Evolutionary conservation across 2,329 filamentous ascomycete species (phyloP).

Genomic region (Clarireedia sp.): DNA sequence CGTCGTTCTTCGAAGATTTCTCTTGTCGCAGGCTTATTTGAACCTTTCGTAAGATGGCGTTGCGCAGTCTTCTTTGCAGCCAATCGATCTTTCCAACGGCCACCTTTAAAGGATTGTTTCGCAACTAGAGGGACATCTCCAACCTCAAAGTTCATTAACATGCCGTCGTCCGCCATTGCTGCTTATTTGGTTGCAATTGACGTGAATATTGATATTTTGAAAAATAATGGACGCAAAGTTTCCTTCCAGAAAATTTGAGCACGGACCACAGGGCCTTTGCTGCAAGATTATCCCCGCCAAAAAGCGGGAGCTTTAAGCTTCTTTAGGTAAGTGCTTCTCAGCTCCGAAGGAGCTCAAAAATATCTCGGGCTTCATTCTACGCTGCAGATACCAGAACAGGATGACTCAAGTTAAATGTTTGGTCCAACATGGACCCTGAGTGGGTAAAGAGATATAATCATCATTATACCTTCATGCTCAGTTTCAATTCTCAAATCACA

Average conservation of each 20-base stretch:
- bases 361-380: conserved; percentile 25
- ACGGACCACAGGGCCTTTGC: neutral
- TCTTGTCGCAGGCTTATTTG: conserved; percentile 16
- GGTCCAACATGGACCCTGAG: conserved; percentile 22
- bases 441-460: conserved; percentile 2
- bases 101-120: conserved; percentile 67
- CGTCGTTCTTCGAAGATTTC: conserved; percentile 25
- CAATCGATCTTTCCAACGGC: conserved; percentile 85
- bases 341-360: conserved; percentile 5
- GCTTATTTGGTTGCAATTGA: conserved; percentile 7
- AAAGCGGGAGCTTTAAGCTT: conserved; percentile 18
- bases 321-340: neutral
- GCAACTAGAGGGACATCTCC: conserved; percentile 56
- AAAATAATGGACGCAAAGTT: conserved; percentile 14
- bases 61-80: conserved; percentile 64
- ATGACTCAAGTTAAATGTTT: conserved; percentile 18
- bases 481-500: neutral
- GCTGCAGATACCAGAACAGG: conserved; percentile 27
- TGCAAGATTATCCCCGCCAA: neutral
- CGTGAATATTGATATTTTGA: neutral
- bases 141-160: conserved; percentile 88
- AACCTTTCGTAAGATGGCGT: conserved; percentile 37
- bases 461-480: neutral
- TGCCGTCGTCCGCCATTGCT: conserved; percentile 84
- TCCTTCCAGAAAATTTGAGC: conserved; percentile 7